phyloP scores from a whole-genome alignment of 306 rosid genomes.

The Pueraria montana region DNA sequence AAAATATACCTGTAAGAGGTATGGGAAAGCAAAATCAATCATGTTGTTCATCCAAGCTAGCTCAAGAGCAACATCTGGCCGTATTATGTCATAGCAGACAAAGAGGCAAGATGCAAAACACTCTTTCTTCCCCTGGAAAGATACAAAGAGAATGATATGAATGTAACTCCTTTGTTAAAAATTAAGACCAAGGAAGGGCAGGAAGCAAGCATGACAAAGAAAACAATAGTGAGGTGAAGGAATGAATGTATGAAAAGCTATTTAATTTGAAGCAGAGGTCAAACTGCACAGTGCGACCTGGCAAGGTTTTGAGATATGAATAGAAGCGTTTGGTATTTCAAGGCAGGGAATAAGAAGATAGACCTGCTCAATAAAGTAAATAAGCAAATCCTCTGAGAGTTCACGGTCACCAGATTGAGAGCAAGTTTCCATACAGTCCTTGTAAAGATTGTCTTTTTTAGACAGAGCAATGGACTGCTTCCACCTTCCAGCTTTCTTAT shows the following conservation, averaged over 20 bases:
- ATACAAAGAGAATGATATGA: background rate
- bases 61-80: constrained; percentile 79
- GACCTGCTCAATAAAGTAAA: constrained; percentile 82
- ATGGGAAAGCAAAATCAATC: constrained; percentile 84
- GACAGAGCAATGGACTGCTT: constrained; percentile 90
- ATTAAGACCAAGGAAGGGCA: background rate
- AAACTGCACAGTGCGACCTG: background rate
- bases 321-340: background rate
- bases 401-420: constrained; percentile 90
- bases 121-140: constrained; percentile 83
- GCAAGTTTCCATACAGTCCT: constrained; percentile 92
- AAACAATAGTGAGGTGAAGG: background rate
- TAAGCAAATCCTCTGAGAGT: constrained; percentile 84
- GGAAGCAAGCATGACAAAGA: constrained; percentile 13
- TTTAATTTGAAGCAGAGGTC: constrained; percentile 2
- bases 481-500: constrained; percentile 93
- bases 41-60: constrained; percentile 88
- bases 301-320: background rate
- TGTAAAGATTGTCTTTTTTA: constrained; percentile 89
- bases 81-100: constrained; percentile 79
- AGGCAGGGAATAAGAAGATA: constrained; percentile 9
- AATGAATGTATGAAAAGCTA: background rate
- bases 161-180: constrained; percentile 9
- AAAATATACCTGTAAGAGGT: constrained; percentile 72
- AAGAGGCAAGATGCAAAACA: constrained; percentile 91